A percentile compares a stretch with the other conserved stretches of the same genome.
These are phyloP conservation scores for Starmerella etchellsii DNA, from an alignment of 805 yeast genomes.

Conservation along the genomic window DNA sequence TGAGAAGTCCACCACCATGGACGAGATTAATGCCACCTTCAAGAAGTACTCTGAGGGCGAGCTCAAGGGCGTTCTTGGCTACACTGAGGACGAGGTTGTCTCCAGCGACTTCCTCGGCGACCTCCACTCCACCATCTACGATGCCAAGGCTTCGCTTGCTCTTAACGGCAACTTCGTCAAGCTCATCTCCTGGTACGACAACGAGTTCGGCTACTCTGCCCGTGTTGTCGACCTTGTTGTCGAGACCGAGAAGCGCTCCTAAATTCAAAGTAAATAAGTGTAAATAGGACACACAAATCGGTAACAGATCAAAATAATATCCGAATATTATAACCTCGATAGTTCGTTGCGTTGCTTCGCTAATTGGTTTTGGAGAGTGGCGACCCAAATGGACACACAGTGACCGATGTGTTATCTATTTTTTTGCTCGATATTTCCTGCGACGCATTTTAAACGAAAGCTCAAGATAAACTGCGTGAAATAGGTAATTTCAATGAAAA, in stretches of 20 bases:
- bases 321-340: too few species aligned
- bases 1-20: slow-evolving; percentile 64
- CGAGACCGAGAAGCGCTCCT: slow-evolving; percentile 53
- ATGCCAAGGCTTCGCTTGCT: slow-evolving; percentile 81
- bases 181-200: slow-evolving; percentile 90
- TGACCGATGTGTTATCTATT: too few species aligned
- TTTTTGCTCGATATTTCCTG: too few species aligned
- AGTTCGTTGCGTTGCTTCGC: too few species aligned
- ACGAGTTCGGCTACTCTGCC: slow-evolving; percentile 92
- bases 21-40: slow-evolving; percentile 64
- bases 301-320: too few species aligned
- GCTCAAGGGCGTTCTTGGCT: slow-evolving; percentile 72
- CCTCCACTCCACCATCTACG: slow-evolving; percentile 76
- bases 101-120: slow-evolving; percentile 81
- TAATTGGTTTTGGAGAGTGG: too few species aligned
- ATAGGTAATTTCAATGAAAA: too few species aligned
- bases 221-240: slow-evolving; percentile 86
- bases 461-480: too few species aligned
- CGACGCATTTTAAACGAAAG: too few species aligned
- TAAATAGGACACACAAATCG: too few species aligned
- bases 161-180: slow-evolving; percentile 81
- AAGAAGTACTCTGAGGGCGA: slow-evolving; percentile 66
- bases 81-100: slow-evolving; percentile 87
- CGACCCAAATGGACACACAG: too few species aligned
- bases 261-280: not conserved